Base-by-base conservation (phyloP, 1,284 basidiomycete species). In the Agaricales sp. region DNA sequence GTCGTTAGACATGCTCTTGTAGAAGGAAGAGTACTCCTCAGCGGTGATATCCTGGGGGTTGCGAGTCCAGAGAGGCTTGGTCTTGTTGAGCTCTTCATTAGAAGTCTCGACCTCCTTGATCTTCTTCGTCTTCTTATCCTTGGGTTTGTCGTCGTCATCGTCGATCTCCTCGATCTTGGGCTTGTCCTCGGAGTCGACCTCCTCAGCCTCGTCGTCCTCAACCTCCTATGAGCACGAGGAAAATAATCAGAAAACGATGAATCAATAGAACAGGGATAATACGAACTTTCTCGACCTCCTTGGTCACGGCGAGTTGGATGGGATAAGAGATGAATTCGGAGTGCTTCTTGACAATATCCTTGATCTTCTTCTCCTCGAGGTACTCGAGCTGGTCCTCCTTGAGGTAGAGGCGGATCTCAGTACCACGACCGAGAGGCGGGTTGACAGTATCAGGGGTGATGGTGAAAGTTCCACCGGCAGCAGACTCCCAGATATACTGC, bases 301-400 rank as follows among this genome's bases (percentile, higher is more conserved):
- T 99, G 66, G 92, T 93, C 57, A 97, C 93, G 50, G 92, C 92
- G 58, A 99, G 82, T 70, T 99, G 94, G 64, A 99, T 99, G 57
- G 95, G 96, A 78, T 99, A 99, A 46, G 95, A 98, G 74, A 99
- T 99, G 78, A 99, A 99, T 75, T 99, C 95, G 63, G 96, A 99
- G 82, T 99, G 96, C 81, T 99, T 99, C 84, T 99, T 99, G 69
- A 99, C 95, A 58, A 96, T 92, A 61, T 99, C 96, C 77, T 95
- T 95, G 81, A 99, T 93, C 69, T 84, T 85, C 81, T 97, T 97
- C 81, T 99, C 96, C 76, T 99, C 95, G 52, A 98, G 82, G 75
- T 98, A 99, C 71, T 99, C 96, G 58, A 89, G 82, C 73, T 97
- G 93, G 69, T 99, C 95, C 67, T 99, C 96, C 80, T 99, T 99